phyloP scores from a whole-genome alignment of 495 filamentous ascomycete genomes.

The Penicillium roqueforti region DNA sequence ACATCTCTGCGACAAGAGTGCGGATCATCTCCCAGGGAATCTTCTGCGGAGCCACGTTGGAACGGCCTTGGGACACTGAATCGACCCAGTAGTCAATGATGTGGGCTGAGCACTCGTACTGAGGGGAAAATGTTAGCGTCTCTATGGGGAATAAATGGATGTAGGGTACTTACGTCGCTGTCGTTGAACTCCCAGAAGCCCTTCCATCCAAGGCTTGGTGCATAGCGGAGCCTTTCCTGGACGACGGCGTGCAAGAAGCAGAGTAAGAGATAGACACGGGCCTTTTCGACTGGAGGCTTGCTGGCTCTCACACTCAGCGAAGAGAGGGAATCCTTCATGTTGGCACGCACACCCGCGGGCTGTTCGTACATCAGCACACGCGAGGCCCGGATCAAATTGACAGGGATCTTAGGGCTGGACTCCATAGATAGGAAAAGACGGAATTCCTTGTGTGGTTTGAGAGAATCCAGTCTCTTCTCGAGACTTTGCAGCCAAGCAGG shows the following conservation, averaged over 20 bases:
- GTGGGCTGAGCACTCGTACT: conserved; percentile 96
- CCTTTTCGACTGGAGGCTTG: conserved; percentile 85
- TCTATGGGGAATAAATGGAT: background rate
- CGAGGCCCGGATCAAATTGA: conserved; percentile 90
- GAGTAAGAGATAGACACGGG: conserved; percentile 84
- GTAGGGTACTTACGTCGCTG: conserved; percentile 72
- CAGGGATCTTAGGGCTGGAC: conserved; percentile 91
- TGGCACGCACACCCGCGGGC: conserved; percentile 90
- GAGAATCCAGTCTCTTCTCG: conserved; percentile 91
- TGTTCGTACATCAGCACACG: conserved; percentile 98
- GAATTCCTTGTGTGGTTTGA: conserved; percentile 94
- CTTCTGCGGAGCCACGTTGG: conserved; percentile 87
- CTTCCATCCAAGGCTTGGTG: conserved; percentile 93
- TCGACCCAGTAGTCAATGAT: conserved; percentile 97
- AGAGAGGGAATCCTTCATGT: conserved; percentile 96
- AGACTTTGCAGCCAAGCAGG: conserved; percentile 94
- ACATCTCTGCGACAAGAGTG: conserved; percentile 86
- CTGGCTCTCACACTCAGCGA: conserved; percentile 71
- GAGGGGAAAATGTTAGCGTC: conserved; percentile 28
- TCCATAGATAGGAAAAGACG: conserved; percentile 98
- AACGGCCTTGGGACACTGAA: conserved; percentile 69
- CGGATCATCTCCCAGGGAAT: conserved; percentile 98
- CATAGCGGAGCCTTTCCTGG: conserved; percentile 92
- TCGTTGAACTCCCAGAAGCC: conserved; percentile 99
- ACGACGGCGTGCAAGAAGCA: conserved; percentile 95